These are phyloP conservation scores for Juncus inflexus DNA, from an alignment of 176 grass and related monocot species.

Conservation along the genomic window DNA sequence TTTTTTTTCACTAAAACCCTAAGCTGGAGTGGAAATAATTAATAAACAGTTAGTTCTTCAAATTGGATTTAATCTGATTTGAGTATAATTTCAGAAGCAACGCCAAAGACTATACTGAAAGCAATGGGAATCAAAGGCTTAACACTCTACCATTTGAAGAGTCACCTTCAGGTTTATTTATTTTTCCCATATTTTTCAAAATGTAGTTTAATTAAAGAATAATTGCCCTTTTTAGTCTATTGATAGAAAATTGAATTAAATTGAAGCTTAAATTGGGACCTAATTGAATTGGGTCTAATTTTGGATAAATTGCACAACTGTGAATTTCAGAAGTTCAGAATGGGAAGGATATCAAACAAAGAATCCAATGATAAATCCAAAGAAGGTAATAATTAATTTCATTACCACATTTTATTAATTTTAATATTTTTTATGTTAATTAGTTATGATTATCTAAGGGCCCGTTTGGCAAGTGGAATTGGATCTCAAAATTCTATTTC, in stretches of 20 bases:
- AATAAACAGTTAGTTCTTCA: not conserved
- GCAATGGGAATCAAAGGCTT: constrained; percentile 97
- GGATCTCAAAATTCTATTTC: too few species aligned
- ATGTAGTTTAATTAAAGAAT: not conserved
- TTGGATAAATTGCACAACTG: too few species aligned
- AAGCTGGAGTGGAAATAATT: not conserved
- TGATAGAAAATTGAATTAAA: too few species aligned
- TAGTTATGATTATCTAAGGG: too few species aligned
- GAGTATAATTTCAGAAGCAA: constrained; percentile 60
- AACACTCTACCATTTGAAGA: constrained; percentile 98
- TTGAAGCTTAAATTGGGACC: too few species aligned
- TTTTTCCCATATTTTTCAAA: not conserved
- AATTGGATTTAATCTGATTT: not conserved
- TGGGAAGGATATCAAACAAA: constrained; percentile 31
- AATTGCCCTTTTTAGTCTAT: not conserved
- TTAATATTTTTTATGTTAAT: too few species aligned
- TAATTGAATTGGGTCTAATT: too few species aligned
- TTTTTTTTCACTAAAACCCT: not conserved
- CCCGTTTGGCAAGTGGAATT: too few species aligned
- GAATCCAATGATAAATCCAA: constrained; percentile 30
- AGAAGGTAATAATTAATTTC: constrained; percentile 20
- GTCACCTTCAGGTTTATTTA: constrained; percentile 79
- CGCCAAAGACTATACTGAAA: constrained; percentile 96
- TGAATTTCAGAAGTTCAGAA: constrained; percentile 27
- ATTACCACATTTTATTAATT: too few species aligned